These are phyloP conservation scores for Neonothopanus nambi DNA, from an alignment of 1,284 basidiomycete species.

Conservation along the genomic window DNA sequence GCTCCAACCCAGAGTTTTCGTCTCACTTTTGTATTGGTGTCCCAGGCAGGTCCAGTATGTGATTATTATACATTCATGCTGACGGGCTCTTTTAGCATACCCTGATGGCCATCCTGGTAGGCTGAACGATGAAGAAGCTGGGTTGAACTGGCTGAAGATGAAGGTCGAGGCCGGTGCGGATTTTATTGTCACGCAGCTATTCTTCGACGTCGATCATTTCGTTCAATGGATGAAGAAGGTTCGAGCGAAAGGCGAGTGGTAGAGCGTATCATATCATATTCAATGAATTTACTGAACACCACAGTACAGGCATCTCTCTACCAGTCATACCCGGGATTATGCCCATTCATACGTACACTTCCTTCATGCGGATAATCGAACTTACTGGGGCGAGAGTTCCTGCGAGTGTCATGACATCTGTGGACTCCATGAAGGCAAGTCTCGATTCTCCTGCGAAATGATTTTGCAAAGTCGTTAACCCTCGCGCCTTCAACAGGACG, in stretches of 20 bases:
- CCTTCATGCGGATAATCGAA: conserved; percentile 90
- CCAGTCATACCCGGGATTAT: conserved; percentile 96
- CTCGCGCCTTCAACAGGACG: conserved; percentile 52
- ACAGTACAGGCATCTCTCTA: conserved; percentile 73
- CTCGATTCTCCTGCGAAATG: not conserved
- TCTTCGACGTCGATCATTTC: conserved; percentile 92
- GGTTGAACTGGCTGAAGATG: conserved; percentile 77
- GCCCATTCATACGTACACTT: conserved; percentile 96
- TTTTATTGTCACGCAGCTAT: conserved; percentile 96
- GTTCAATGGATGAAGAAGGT: conserved; percentile 77
- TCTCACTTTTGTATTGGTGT: conserved; percentile 92
- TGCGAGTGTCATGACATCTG: conserved; percentile 59
- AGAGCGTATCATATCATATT: not conserved
- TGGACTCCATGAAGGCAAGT: conserved; percentile 82
- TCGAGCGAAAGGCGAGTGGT: conserved; percentile 64
- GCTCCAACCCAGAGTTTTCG: conserved; percentile 75
- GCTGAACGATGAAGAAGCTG: conserved; percentile 61
- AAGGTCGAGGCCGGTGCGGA: conserved; percentile 96
- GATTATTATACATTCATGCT: conserved; percentile 4
- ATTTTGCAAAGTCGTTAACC: conserved; percentile 20
- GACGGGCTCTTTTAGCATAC: conserved; percentile 59
- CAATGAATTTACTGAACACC: conserved; percentile 6
- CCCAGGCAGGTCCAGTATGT: conserved; percentile 53
- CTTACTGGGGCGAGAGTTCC: conserved; percentile 87
- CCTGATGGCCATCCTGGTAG: conserved; percentile 89